These are phyloP conservation scores for Paramecium octaurelia DNA, from an alignment of 73 alveolate genomes.

Conservation along the genomic window DNA sequence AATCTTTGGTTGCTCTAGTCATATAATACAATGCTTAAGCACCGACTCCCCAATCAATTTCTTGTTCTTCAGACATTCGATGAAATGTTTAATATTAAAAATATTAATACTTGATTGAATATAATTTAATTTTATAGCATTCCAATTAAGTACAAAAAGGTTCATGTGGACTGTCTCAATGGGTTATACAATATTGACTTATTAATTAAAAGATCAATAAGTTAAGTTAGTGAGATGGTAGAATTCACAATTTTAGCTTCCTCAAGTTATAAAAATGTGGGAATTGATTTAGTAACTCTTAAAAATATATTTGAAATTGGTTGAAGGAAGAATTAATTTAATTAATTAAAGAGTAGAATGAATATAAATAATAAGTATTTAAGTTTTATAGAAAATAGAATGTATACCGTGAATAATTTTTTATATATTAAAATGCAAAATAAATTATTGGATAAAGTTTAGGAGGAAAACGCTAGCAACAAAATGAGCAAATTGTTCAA, in stretches of 20 bases:
- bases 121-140: neutral
- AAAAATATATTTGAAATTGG: neutral
- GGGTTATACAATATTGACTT: neutral
- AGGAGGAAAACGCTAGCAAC: neutral
- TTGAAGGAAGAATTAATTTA: neutral
- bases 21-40: neutral
- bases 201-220: neutral
- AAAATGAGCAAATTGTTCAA: neutral
- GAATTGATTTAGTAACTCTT: no score
- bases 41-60: conserved; percentile 36
- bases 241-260: neutral
- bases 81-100: neutral
- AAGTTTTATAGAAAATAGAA: neutral
- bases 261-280: neutral
- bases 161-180: neutral
- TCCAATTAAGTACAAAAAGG: neutral
- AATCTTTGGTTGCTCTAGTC: conserved; percentile 1
- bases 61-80: conserved; percentile 21
- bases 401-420: neutral
- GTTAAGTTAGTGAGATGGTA: neutral
- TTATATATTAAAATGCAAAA: conserved; percentile 5
- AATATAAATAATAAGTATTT: neutral
- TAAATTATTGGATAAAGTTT: conserved; percentile 11
- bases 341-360: neutral
- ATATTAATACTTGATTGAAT: neutral